These are phyloP conservation scores for Penicillium sp. DNA, from an alignment of 2,329 filamentous ascomycete species.

Conservation along the genomic window DNA sequence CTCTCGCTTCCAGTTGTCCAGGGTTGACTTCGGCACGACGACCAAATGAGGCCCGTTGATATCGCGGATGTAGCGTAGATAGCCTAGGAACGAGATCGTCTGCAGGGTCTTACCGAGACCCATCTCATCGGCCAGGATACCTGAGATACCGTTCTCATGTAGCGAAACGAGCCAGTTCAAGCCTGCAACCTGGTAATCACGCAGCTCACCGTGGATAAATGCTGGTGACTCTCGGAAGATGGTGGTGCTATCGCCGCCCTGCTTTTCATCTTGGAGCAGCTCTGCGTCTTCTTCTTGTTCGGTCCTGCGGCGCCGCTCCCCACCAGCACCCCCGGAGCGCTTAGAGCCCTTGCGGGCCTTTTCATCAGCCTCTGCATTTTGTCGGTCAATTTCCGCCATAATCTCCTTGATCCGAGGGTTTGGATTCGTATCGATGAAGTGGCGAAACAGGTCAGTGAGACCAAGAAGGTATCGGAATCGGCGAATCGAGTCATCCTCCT, in stretches of 20 bases:
- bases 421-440: slow-evolving; percentile 96
- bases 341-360: slow-evolving; percentile 64
- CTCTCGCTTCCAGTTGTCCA: slow-evolving; percentile 97
- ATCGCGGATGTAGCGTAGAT: slow-evolving; percentile 79
- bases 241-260: slow-evolving; percentile 73
- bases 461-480: slow-evolving; percentile 91
- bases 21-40: slow-evolving; percentile 87
- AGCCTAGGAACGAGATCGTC: slow-evolving; percentile 93
- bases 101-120: slow-evolving; percentile 94
- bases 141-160: slow-evolving; percentile 97
- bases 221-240: slow-evolving; percentile 87
- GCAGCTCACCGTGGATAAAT: slow-evolving; percentile 82
- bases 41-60: slow-evolving; percentile 87
- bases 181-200: slow-evolving; percentile 91
- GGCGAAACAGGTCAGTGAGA: slow-evolving; percentile 90
- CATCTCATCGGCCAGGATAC: slow-evolving; percentile 97
- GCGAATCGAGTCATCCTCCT: slow-evolving; percentile 92
- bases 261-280: slow-evolving; percentile 73
- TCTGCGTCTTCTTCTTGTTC: slow-evolving; percentile 98
- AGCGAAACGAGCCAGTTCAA: slow-evolving; percentile 96
- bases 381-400: slow-evolving; percentile 86
- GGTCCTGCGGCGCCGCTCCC: slow-evolving; percentile 71
- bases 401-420: slow-evolving; percentile 91
- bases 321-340: slow-evolving; percentile 75
- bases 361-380: slow-evolving; percentile 65